phyloP scores from a whole-genome alignment of 192 early-diverging fungal species.

The Phycomyces nitens region DNA sequence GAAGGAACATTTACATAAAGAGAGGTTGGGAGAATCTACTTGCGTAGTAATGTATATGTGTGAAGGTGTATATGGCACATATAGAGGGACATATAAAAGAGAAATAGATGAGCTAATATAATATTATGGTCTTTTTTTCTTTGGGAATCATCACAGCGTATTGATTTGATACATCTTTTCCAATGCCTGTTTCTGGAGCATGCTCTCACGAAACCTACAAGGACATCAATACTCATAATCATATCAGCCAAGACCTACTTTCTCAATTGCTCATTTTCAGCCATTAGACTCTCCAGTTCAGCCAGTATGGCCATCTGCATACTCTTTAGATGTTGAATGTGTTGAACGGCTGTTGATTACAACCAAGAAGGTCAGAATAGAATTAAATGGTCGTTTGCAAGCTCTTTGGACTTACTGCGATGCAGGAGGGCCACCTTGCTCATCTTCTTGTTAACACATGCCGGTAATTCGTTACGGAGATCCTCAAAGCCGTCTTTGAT shows the following conservation, averaged over 20 bases:
- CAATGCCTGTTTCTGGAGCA: conserved; percentile 28
- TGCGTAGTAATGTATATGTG: background rate
- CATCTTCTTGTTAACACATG: conserved; percentile 36
- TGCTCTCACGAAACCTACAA: conserved; percentile 27
- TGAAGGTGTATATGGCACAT: background rate
- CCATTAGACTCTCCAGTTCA: conserved; percentile 29
- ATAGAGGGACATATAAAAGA: background rate
- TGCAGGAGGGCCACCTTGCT: conserved; percentile 36
- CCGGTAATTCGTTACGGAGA: conserved; percentile 32
- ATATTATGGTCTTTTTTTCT: background rate
- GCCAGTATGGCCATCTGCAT: conserved; percentile 26
- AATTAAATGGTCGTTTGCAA: background rate
- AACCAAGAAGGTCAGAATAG: background rate
- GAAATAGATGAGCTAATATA: background rate
- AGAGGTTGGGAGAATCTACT: background rate
- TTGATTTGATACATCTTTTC: conserved; percentile 26
- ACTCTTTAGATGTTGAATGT: conserved; percentile 38
- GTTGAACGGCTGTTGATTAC: conserved; percentile 30
- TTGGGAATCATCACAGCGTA: conserved; percentile 9
- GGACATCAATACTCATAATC: background rate
- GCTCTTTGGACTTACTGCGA: conserved; percentile 23
- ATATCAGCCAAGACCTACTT: conserved; percentile 14
- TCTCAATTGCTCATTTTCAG: conserved; percentile 28
- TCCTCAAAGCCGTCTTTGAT: conserved; percentile 42
- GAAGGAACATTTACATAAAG: no score